Conservation (phyloP, 352 stramenopile species). For the Pythium apleroticum region DNA sequence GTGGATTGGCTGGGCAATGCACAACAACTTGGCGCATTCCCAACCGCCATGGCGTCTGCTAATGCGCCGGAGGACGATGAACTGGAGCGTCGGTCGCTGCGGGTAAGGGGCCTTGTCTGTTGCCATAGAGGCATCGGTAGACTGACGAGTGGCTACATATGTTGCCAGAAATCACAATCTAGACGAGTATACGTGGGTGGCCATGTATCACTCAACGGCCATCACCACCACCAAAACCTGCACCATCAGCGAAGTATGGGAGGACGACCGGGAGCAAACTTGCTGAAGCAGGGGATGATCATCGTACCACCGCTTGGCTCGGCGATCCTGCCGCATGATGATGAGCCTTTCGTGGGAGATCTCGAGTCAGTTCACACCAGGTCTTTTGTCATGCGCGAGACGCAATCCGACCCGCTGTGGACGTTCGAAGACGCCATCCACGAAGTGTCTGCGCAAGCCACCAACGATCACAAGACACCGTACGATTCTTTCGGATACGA, state of each 20-base stretch:
- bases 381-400: conserved; percentile 12
- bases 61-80: conserved; percentile 22
- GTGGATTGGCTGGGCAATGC: conserved; percentile 36
- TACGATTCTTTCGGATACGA: conserved; percentile 25
- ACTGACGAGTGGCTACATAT: background rate
- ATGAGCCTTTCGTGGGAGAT: background rate
- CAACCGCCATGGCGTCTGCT: conserved; percentile 1
- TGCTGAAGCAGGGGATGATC: conserved; percentile 36
- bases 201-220: conserved; percentile 14
- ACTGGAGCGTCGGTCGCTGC: conserved; percentile 7
- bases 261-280: conserved; percentile 7
- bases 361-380: background rate
- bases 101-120: no score
- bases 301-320: conserved; percentile 39
- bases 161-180: conserved; percentile 6
- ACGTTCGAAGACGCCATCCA: conserved; percentile 4
- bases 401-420: background rate
- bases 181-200: conserved; percentile 20
- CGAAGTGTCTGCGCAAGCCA: background rate
- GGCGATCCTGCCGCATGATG: conserved; percentile 28
- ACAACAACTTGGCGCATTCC: conserved; percentile 5
- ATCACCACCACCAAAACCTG: conserved; percentile 15
- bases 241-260: conserved; percentile 11
- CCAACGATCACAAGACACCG: conserved; percentile 6
- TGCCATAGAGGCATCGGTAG: background rate